These are phyloP conservation scores for Aspergillus versicolor DNA, from an alignment of 2,329 filamentous ascomycete genomes.

Conservation along the genomic window DNA sequence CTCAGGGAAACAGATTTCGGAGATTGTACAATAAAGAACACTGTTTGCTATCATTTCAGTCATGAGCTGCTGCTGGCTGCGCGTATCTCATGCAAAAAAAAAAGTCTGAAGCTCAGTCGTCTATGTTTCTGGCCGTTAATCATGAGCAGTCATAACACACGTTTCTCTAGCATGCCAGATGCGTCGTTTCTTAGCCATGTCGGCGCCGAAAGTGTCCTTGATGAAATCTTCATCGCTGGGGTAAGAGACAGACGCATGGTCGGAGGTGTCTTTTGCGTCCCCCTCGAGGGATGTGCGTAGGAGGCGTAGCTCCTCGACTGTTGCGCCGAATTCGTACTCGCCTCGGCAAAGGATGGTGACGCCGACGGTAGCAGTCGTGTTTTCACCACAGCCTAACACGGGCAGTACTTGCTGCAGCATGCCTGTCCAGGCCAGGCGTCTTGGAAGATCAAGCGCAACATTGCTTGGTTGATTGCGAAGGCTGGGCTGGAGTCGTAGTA, in stretches of 20 bases:
- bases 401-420: constrained; percentile 74
- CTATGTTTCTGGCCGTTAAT: constrained; percentile 17
- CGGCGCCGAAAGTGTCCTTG: constrained; percentile 40
- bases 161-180: constrained; percentile 48
- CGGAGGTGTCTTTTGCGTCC: constrained; percentile 10
- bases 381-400: constrained; percentile 58
- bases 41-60: constrained; percentile 1
- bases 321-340: constrained; percentile 77
- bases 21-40: constrained; percentile 3
- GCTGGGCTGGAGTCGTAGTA: constrained; percentile 74
- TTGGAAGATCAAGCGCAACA: constrained; percentile 75
- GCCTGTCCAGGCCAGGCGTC: constrained; percentile 82
- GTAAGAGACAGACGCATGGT: constrained; percentile 10
- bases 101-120: background rate
- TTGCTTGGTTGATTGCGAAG: constrained; percentile 70
- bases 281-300: constrained; percentile 25
- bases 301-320: constrained; percentile 74
- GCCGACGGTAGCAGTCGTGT: constrained; percentile 64
- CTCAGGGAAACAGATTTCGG: background rate
- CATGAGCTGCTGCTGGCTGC: constrained; percentile 1
- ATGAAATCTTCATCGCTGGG: constrained; percentile 30
- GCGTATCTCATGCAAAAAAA: background rate
- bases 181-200: constrained; percentile 39
- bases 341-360: constrained; percentile 75
- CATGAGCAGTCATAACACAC: constrained; percentile 44